Evolutionary conservation across 208 protist species (phyloP), one percentile per base, ranked within the genome.

Genomic region (Wallacemonas collosoma): DNA sequence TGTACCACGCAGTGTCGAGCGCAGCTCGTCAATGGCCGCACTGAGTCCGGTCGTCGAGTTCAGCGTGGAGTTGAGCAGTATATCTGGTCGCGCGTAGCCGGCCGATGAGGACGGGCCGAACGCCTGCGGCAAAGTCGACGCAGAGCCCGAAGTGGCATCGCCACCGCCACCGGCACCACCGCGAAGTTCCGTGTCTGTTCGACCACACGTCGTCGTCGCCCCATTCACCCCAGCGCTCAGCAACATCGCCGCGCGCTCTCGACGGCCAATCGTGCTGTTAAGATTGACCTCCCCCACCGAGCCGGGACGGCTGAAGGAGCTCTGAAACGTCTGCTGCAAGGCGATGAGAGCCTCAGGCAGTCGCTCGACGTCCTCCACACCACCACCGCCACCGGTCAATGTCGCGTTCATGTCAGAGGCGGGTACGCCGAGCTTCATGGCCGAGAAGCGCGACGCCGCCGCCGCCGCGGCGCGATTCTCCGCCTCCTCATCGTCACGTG

Each of bases 221-320:
- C n/a, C 66, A 55, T 1, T 14, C 17, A 14, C 45, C 56, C 67
- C 41, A n/a, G 56, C 55, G 14, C 5, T 71, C 48, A 88, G 60
- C 73, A 86, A 55, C 72, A 89, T 85, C 15, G 77, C 77, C 1
- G 84, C 84, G 1, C 84, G 76, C 53, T 86, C 76, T 2, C 66
- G 75, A 7, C 78, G 73, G 36, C 84, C 84, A 0, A 89, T 68
- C 0, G 84, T 89, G 50, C 78, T 61, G 75, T 89, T 89, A 9
- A 89, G 51, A 36, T 69, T 76, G 5, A n/a, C 53, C 6, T 65
- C 62, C 35, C 2, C 26, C 62, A 40, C 40, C 3, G 45, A 38
- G 0, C 53, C 35, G 26, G 56, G 3, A n/a, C 4, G 14, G 3
- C 26, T 44, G 7, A 40, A 54, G 4, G 71, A 70, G 68, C 70